Base-by-base conservation (phyloP, 805 yeast species). In the Isabelozyma heimii region DNA sequence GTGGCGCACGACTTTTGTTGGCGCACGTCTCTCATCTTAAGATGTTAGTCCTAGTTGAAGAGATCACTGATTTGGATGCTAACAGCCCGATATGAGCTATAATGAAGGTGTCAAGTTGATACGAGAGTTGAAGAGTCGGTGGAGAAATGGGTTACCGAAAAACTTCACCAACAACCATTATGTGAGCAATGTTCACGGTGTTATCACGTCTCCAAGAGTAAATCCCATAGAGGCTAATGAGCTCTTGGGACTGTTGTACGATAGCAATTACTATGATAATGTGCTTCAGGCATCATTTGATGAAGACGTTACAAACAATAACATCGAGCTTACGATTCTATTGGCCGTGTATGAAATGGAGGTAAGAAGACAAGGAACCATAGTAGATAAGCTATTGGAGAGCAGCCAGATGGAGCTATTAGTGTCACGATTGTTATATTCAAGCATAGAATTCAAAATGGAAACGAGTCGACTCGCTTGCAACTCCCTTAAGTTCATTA, bases 251-350 rank as follows among this genome's bases (percentile, higher is more conserved):
- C 47, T 53, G 5, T 47, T 62, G 37, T 14, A 47, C 4, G 52
- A 51, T 8, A 48, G 66, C 1, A 55, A 50, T 16, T 68, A 58
- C 50, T 60, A 70, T 35, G 44, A 52, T 15, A 52, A 59, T n/a
- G 65, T 69, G 20, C 59, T 74, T 12, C 79, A 81, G 82, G 65
- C 63, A 10, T 53, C 60, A 40, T 74, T 75, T 49, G 69, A 70
- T 44, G 61, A 60, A 9, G 78, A 76, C 49, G 63, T 69, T 8
- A 62, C 77, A 2, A 58, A 65, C 42, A 68, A 65, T 26, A 81
- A 78, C 53, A 59, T 77, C 4, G 69, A 70, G 37, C 55, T 69
- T 43, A 58, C 76, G 8, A 65, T 51, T 1, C 39, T 52, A 4
- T 43, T 63, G 27, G 30, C 65, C 10, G 13, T 58, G 2, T 48